Percentiles rank a stretch among this genome's conserved stretches.
Conservation (phyloP, 208 protist genomes). For the Leishmania tropica region DNA sequence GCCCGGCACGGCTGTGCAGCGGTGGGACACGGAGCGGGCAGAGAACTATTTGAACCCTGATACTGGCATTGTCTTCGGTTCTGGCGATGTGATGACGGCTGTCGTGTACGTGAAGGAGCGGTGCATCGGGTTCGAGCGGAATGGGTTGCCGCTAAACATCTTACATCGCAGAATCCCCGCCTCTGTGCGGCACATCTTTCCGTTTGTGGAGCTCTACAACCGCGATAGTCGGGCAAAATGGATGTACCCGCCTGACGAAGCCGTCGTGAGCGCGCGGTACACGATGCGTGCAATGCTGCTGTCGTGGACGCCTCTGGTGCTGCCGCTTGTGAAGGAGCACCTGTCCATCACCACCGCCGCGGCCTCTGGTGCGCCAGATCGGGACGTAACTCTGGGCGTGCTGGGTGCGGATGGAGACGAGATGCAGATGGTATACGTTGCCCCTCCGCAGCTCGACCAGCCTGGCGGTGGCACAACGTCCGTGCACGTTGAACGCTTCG, state of each 20-base stretch:
- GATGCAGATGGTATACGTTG: conserved; percentile 53
- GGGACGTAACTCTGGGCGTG: conserved; percentile 49
- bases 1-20: conserved; percentile 45
- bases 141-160: conserved; percentile 73
- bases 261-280: conserved; percentile 58
- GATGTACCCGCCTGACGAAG: conserved; percentile 71
- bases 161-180: conserved; percentile 61
- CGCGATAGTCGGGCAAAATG: conserved; percentile 69
- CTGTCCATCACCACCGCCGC: conserved; percentile 5
- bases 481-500: conserved; percentile 52
- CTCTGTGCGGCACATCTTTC: conserved; percentile 63
- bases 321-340: conserved; percentile 38
- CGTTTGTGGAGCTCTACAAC: conserved; percentile 87
- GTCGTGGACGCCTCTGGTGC: conserved; percentile 49
- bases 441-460: conserved; percentile 40
- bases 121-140: conserved; percentile 77
- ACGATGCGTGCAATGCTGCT: conserved; percentile 74
- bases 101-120: conserved; percentile 58
- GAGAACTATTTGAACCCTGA: conserved; percentile 73
- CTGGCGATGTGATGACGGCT: conserved; percentile 86
- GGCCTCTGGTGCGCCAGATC: not conserved
- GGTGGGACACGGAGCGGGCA: conserved; percentile 29
- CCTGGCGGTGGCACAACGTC: conserved; percentile 31
- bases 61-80: conserved; percentile 77
- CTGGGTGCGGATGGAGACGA: conserved; percentile 87